Conservation (phyloP, 345 rosid species). For the Gossypium turneri region DNA sequence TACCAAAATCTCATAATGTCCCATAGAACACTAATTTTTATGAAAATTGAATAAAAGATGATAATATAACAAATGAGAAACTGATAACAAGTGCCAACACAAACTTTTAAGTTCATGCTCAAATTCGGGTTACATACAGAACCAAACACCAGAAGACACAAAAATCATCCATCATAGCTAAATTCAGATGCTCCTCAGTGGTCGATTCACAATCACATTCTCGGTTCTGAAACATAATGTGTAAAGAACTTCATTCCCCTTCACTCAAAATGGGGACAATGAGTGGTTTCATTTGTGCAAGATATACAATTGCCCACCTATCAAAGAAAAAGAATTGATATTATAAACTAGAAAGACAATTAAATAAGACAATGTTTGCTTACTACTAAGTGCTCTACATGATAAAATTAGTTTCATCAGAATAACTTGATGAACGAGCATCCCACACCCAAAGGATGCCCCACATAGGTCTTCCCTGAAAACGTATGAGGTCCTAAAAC, state of each 20-base stretch:
- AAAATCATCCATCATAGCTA: conserved; percentile 6
- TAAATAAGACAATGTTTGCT: background rate
- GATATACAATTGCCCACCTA: conserved; percentile 98
- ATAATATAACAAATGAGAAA: conserved; percentile 4
- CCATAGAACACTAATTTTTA: conserved; percentile 3
- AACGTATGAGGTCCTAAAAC: background rate
- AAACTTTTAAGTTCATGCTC: conserved; percentile 13
- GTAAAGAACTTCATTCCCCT: conserved; percentile 48
- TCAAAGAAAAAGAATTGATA: conserved; percentile 14
- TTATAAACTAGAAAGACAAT: background rate
- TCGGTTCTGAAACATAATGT: background rate
- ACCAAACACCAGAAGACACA: conserved; percentile 20
- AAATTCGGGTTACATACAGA: conserved; percentile 32
- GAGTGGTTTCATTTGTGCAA: conserved; percentile 96
- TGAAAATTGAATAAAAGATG: background rate
- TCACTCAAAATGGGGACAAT: conserved; percentile 88
- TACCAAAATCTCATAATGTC: background rate
- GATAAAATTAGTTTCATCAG: background rate
- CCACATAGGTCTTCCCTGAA: background rate
- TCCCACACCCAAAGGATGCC: background rate
- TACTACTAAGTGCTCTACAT: background rate
- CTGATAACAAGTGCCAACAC: conserved; percentile 13
- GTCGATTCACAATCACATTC: background rate
- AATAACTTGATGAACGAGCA: background rate
- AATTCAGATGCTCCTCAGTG: background rate